A percentile compares a stretch with the other conserved stretches of the same genome.
Evolutionary conservation across 139 green algal species (phyloP).

Genomic region (Microglena sp.): DNA sequence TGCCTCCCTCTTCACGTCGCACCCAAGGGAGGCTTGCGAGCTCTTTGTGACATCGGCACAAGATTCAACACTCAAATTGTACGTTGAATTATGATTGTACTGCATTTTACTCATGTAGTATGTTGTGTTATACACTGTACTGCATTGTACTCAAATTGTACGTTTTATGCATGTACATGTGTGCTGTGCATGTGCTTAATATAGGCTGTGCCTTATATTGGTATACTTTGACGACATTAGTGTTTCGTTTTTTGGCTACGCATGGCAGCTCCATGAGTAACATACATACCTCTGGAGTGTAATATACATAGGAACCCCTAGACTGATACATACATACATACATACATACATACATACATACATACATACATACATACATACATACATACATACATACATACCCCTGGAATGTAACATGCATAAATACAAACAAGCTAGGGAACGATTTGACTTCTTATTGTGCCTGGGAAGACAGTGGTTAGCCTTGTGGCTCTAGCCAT

Average conservation of each 20-base stretch:
- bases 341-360: background rate
- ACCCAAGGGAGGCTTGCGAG: constrained; percentile 33
- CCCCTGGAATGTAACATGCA: too few species aligned
- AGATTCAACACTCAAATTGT: constrained; percentile 41
- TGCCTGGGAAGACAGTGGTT: too few species aligned
- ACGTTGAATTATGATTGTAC: constrained; percentile 24
- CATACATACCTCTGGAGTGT: background rate
- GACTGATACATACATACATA: background rate
- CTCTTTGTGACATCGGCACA: constrained; percentile 38
- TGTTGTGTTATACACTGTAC: background rate
- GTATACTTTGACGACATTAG: too few species aligned
- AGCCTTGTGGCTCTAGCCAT: too few species aligned
- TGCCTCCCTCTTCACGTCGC: constrained; percentile 25
- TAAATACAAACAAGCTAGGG: too few species aligned
- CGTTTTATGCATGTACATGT: too few species aligned
- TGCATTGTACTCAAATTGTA: background rate
- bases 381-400: constrained; percentile 5
- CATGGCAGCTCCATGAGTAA: too few species aligned
- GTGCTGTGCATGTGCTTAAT: too few species aligned
- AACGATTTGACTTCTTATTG: too few species aligned
- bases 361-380: background rate
- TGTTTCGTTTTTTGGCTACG: too few species aligned
- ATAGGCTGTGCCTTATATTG: too few species aligned
- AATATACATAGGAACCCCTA: background rate
- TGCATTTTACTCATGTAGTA: constrained; percentile 1